A percentile compares a stretch with the other conserved stretches of the same genome.
phyloP scores from a whole-genome alignment of 345 rosid genomes.

The Mangifera indica region DNA sequence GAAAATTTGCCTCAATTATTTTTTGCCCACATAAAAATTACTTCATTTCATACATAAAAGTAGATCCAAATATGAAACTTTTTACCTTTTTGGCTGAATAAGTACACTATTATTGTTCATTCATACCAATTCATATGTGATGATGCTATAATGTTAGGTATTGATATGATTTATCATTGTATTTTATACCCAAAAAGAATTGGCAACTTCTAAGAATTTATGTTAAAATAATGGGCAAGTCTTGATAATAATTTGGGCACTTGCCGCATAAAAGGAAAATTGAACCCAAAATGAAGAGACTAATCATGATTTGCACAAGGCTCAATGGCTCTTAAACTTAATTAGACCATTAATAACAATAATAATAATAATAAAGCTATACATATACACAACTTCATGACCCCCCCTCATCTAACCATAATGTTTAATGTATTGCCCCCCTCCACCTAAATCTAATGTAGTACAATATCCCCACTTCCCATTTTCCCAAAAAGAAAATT shows the following conservation, averaged over 20 bases:
- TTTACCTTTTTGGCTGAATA: neutral
- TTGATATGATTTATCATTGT: too few species aligned
- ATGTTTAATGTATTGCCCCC: slow-evolving; percentile 39
- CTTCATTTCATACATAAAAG: neutral
- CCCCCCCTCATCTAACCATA: slow-evolving; percentile 35
- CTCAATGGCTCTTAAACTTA: slow-evolving; percentile 27
- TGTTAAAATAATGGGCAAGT: too few species aligned
- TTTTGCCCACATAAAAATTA: slow-evolving; percentile 2
- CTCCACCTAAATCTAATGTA: slow-evolving; percentile 40
- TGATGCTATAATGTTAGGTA: too few species aligned
- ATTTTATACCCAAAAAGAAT: too few species aligned
- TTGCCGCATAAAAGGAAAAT: neutral
- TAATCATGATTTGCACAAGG: slow-evolving; percentile 36
- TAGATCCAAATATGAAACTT: neutral
- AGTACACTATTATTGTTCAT: neutral
- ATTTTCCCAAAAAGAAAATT: slow-evolving; percentile 18
- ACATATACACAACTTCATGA: slow-evolving; percentile 47
- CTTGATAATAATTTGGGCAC: slow-evolving; percentile 6
- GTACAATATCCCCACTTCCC: slow-evolving; percentile 34
- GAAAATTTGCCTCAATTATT: slow-evolving; percentile 22
- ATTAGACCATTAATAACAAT: slow-evolving; percentile 23
- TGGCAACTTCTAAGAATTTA: too few species aligned
- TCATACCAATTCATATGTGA: too few species aligned
- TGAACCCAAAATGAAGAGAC: slow-evolving; percentile 21
- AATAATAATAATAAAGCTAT: slow-evolving; percentile 32